A percentile compares a stretch with the other conserved stretches of the same genome.
Evolutionary conservation across 345 rosid genomes (phyloP).

Genomic region (Alliaria petiolata): DNA sequence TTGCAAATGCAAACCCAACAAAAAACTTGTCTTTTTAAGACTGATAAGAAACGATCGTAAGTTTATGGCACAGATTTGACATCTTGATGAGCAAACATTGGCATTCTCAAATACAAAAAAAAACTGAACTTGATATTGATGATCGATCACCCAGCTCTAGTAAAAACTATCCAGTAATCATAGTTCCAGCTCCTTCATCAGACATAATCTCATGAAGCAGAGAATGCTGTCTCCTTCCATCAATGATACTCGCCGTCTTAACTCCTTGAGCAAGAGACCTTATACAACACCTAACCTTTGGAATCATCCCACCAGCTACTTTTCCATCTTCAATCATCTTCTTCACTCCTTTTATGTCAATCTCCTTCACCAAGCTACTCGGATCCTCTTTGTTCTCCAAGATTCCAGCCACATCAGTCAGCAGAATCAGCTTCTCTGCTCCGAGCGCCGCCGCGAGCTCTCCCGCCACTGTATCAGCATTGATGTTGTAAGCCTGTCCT

Average conservation of each 20-base stretch:
- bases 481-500: conserved; percentile 83
- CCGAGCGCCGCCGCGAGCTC: conserved; percentile 91
- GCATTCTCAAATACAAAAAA: neutral
- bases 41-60: neutral
- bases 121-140: neutral
- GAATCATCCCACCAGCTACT: conserved; percentile 92
- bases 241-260: conserved; percentile 84
- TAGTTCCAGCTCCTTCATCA: conserved; percentile 91
- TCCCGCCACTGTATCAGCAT: conserved; percentile 93
- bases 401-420: conserved; percentile 90
- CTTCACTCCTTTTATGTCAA: conserved; percentile 79
- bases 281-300: conserved; percentile 84
- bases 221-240: conserved; percentile 80
- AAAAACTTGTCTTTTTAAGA: no score
- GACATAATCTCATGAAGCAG: conserved; percentile 87
- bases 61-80: neutral
- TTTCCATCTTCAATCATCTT: conserved; percentile 70
- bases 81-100: neutral
- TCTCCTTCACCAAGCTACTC: conserved; percentile 71
- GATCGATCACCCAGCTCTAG: neutral
- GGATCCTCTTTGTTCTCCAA: conserved; percentile 60
- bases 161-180: conserved; percentile 62
- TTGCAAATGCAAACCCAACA: no score
- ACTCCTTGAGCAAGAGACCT: conserved; percentile 87
- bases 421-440: conserved; percentile 81